Base-by-base conservation (phyloP, 371 early-diverging fungal genomes). In the Apophysomyces sp. region DNA sequence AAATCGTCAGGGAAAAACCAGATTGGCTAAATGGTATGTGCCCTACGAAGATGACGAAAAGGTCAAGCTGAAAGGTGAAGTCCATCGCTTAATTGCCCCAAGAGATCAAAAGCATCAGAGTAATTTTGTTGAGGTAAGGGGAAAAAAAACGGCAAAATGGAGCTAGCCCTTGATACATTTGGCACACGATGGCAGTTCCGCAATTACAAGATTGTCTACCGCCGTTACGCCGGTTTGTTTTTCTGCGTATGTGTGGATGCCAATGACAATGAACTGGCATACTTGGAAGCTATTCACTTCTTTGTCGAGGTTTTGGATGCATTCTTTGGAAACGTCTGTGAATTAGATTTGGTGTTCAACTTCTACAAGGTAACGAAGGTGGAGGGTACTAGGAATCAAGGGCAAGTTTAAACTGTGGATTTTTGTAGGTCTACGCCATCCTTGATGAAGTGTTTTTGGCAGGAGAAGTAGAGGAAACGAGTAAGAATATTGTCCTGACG, bases 241-340 rank as follows among this genome's bases (percentile, higher is more conserved):
- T 98, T 98, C 71, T 96, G 98, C 74, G 91, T 98, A 65, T 96
- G 98, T 69, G 95, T 98, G 2, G 97, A 97, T 76, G 88, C 94
- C 16, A 96, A 94, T 73, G 98, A 98, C 78, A 98, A 98, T 65
- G 96, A 97, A 71, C 79, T 98, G 24, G 89, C 92, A 2, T 92
- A 92, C 63, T 74, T 98, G 36, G 99, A 98, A 74, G 94, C 94
- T 0, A 98, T 98, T 39, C 99, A 98, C 67, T 90, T 97, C 69
- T 98, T 98, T 86, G 99, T 98, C 24, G 99, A 98, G 76, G 94
- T 97, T 0, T 76, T 99, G 52, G 98, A 99, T 76, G 86, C 93
- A 9, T 99, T 95, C 84, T 98, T 98, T 80, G 94, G 94, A 34
- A 99, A 98, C 63, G 99, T 99, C 9, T 97, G 97, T 74, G 98